Evolutionary conservation across 805 yeast species (phyloP).

Genomic region (Sugiyamaella floridensis): DNA sequence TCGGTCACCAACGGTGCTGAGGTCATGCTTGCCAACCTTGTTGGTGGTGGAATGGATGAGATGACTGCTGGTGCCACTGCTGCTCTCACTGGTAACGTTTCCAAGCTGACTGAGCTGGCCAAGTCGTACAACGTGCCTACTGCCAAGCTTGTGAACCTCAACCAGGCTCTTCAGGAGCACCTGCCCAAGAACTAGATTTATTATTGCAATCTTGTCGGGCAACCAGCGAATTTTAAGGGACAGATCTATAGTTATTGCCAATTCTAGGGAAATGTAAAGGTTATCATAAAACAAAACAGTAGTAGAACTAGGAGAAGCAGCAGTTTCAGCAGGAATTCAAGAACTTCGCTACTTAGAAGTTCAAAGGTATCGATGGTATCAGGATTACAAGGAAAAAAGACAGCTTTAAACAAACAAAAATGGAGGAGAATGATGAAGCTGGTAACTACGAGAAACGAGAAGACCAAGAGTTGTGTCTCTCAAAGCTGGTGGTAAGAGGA

Average conservation of each 20-base stretch:
- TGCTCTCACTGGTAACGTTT: conserved; percentile 3
- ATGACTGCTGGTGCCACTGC: background rate
- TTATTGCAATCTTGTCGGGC: background rate
- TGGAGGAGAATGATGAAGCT: too few species aligned
- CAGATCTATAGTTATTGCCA: background rate
- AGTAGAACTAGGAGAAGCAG: too few species aligned
- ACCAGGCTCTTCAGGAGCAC: background rate
- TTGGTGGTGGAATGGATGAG: conserved; percentile 18
- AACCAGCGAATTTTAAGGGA: background rate
- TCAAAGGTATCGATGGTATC: too few species aligned
- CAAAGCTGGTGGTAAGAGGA: too few species aligned
- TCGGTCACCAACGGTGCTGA: conserved; percentile 27
- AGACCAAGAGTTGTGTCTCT: too few species aligned
- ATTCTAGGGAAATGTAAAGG: background rate
- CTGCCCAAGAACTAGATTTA: background rate
- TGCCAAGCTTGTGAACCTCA: conserved; percentile 2
- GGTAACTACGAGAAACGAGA: too few species aligned
- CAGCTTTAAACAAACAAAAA: too few species aligned
- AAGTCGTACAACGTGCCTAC: conserved; percentile 8
- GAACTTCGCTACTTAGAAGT: too few species aligned
- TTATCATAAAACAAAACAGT: too few species aligned
- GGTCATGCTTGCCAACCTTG: conserved; percentile 21
- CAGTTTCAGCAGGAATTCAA: too few species aligned
- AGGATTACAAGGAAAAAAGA: too few species aligned
- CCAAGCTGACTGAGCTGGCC: conserved; percentile 5